phyloP scores from a whole-genome alignment of 352 stramenopile species.

The Halophytophthora polymorphica region DNA sequence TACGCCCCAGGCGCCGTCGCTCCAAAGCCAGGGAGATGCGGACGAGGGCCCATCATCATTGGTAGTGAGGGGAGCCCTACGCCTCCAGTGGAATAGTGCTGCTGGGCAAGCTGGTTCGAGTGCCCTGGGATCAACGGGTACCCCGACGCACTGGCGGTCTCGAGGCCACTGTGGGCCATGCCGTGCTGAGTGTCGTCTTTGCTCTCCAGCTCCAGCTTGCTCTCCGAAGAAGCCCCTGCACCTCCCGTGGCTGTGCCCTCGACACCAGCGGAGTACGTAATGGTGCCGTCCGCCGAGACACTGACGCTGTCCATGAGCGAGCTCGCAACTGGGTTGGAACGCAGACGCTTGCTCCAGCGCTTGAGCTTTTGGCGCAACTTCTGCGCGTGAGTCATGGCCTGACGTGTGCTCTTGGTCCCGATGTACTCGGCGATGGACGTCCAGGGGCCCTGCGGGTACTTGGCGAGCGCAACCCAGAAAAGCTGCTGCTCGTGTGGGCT shows the following conservation, averaged over 20 bases:
- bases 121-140: neutral
- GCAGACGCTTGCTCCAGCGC: slow-evolving; percentile 32
- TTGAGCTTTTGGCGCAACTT: slow-evolving; percentile 55
- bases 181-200: slow-evolving; percentile 2
- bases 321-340: slow-evolving; percentile 18
- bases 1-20: neutral
- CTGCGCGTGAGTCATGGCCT: slow-evolving; percentile 58
- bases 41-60: neutral
- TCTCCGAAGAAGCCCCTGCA: neutral
- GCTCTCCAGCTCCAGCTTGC: neutral
- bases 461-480: slow-evolving; percentile 34
- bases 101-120: neutral
- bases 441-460: slow-evolving; percentile 47
- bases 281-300: slow-evolving; percentile 6
- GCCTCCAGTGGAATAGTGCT: neutral
- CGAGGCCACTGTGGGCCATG: neutral
- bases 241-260: neutral
- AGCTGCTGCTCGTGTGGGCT: slow-evolving; percentile 26
- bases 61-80: too few species aligned
- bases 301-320: slow-evolving; percentile 23
- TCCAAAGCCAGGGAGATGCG: neutral
- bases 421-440: slow-evolving; percentile 49
- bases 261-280: slow-evolving; percentile 4
- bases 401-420: slow-evolving; percentile 48
- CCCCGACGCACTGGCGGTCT: neutral